These are phyloP conservation scores for Ceratorhiza oryzae-sativae DNA, from an alignment of 1,284 basidiomycete genomes.

Conservation along the genomic window DNA sequence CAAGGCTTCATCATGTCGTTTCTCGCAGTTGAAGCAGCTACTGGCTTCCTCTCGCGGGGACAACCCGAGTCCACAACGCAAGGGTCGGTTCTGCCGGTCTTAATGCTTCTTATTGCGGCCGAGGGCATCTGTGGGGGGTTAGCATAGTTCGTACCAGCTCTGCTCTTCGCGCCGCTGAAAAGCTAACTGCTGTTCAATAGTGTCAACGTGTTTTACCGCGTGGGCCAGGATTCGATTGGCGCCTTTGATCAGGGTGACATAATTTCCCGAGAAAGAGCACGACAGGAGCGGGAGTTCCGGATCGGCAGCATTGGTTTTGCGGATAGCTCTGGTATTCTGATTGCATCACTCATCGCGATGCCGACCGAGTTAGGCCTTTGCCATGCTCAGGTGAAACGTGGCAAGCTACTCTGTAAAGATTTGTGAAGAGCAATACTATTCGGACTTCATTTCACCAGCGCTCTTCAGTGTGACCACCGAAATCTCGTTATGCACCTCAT, in stretches of 20 bases:
- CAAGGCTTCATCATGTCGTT: slow-evolving; percentile 69
- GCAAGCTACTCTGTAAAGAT: slow-evolving; percentile 74
- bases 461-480: background rate
- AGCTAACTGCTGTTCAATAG: slow-evolving; percentile 51
- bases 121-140: slow-evolving; percentile 90
- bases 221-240: slow-evolving; percentile 69
- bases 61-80: slow-evolving; percentile 57
- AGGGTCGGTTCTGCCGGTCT: slow-evolving; percentile 55
- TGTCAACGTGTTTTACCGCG: slow-evolving; percentile 86
- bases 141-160: slow-evolving; percentile 75
- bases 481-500: background rate
- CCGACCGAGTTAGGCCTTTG: slow-evolving; percentile 86
- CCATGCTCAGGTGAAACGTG: slow-evolving; percentile 71
- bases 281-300: slow-evolving; percentile 79
- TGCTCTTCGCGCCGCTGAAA: slow-evolving; percentile 10
- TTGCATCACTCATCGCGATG: slow-evolving; percentile 80
- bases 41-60: slow-evolving; percentile 66
- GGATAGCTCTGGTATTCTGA: slow-evolving; percentile 77
- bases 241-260: slow-evolving; percentile 57
- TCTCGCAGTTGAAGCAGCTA: slow-evolving; percentile 70
- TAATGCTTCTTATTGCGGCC: slow-evolving; percentile 80
- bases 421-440: slow-evolving; percentile 55
- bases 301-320: slow-evolving; percentile 87
- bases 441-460: slow-evolving; percentile 1
- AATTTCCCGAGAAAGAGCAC: slow-evolving; percentile 45